Evolutionary conservation across 495 filamentous ascomycete genomes (phyloP), one percentile per base, ranked within the genome.

Genomic region (Aspergillus leporis): DNA sequence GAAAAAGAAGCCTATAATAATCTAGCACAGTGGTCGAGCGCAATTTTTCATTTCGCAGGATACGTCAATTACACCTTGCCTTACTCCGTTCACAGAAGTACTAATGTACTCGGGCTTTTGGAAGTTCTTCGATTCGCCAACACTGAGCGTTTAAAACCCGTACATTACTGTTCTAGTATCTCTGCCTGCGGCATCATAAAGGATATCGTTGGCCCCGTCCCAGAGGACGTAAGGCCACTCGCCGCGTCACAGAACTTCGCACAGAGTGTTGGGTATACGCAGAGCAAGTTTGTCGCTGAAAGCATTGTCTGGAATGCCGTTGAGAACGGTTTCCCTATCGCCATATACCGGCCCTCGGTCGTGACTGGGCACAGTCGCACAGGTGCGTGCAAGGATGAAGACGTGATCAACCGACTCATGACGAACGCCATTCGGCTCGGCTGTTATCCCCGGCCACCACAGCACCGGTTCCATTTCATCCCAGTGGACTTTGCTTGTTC

Each of bases 81-180:
- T 3, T 66, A 66, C 19, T 60, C 63, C 0, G 40, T 38, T 8
- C 63, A 66, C 23, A 53, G 63, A n/a, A 32, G 43, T 4, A 40
- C 56, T 3, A 66, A 66, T 46, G 53, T 62, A 28, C 18, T 58
- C 0, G 60, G 63, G 5, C 53, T 47, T 1, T 14, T 58, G 3
- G 32, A 66, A 21, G 22, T 62, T 1, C 50, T 60, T 1, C 40
- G 36, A 1, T 62, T 66, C 19, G 57, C 60, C 31, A 59, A 57
- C 18, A 51, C 31, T 1, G 19, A 21, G 4, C 63, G 60, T 0
- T 22, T 56, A 0, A 66, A 66, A 22, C 14, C 59, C 4, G 12
- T 62, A 3, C 63, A 66, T 25, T 62, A 66, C n/a, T 58, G 45
- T 19, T 66, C 63, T 30, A 62, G 56, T 18, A 62, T 66, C 12